Evolutionary conservation across 768 basidiomycete species (phyloP), one percentile per base, ranked within the genome.

Genomic region (Coprinellus aureogranulatus): DNA sequence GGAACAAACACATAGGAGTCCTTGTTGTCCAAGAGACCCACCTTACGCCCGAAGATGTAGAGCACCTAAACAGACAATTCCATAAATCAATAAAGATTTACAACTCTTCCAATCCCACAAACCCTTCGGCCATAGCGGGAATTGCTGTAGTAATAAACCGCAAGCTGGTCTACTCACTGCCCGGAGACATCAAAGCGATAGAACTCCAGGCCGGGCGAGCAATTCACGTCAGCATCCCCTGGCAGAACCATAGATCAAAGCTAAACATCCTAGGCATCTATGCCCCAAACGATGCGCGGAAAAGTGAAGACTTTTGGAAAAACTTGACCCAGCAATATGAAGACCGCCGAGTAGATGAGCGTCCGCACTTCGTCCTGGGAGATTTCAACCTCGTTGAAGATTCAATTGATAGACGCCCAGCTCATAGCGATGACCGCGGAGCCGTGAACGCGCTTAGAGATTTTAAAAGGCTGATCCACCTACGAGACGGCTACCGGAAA

Each of bases 321-420:
- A 25, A 11, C 18, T 30, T 52, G 28, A 22, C 14, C 4, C 5
- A 10, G 4, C 4, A 12, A 22, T 22, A 34, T 2, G 31, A n/a
- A n/a, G n/a, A n/a, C n/a, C n/a, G n/a, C n/a, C n/a, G n/a, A n/a
- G n/a, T n/a, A n/a, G n/a, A n/a, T n/a, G n/a, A n/a, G n/a, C 41
- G 41, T 5, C 41, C 41, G 41, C 10, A 44, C 41, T 10, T 44
- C 41, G 20, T 44, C 10, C 20, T 44, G 18, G 41, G 41, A n/a
- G 41, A 44, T n/a, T 10, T 22, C 10, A 81, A 82, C 59, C 28
- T 80, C 0, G 71, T 73, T 0, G 76, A 81, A 54, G 72, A 75
- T 1, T 16, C 58, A 0, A 55, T 78, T 0, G 79, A 81, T 53
- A 8, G 73, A 0, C 41, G 74, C 0, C 77, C 77, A 2, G 34